Base-by-base conservation (phyloP, 495 filamentous ascomycete genomes). In the Immersiella caudata region DNA sequence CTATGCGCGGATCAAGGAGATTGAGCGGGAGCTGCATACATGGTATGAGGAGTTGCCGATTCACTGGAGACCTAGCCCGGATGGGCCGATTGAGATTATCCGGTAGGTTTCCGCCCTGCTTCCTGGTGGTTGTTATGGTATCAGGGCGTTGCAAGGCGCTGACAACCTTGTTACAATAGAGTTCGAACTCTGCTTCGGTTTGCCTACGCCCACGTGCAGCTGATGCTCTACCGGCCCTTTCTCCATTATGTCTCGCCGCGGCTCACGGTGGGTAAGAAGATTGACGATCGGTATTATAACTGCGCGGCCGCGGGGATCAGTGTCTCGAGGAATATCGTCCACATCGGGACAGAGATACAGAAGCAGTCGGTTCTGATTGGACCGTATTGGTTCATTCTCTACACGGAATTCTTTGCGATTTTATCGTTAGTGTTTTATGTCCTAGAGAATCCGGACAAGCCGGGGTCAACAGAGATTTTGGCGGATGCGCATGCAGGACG, bases 321-420 rank as follows among this genome's bases (percentile, higher is more conserved):
- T 71, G 92, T 97, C 1, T 93, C 93, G 21, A 88, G 95, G 26
- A 98, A 97, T 72, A 95, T 99, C 64, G 87, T 98, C 36, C 94
- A 97, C 76, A 95, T 97, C 66, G 92, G 91, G 2, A 87, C 87
- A 27, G 91, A 95, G 69, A 97, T 98, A 88, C 92, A 94, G 67
- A 90, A 89, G 72, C 85, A 88, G 69, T 89, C 89, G 0, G 82
- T 96, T 12, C 84, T 99, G 24, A 91, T 91, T 71, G 95, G 95
- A 0, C 91, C 93, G 0, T 97, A 94, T 79, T 99, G 95, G 95
- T 97, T 97, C 71, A 91, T 90, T 57, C 93, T 97, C 80, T 98
- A 97, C 70, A 96, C 95, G 2, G 91, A 93, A 16, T 98, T 97
- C 79, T 98, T 97, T 76, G 90, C 93, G 24, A 93, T 97, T 52